These are phyloP conservation scores for Aspergillus bombycis DNA, from an alignment of 2,329 filamentous ascomycete species.

Conservation along the genomic window DNA sequence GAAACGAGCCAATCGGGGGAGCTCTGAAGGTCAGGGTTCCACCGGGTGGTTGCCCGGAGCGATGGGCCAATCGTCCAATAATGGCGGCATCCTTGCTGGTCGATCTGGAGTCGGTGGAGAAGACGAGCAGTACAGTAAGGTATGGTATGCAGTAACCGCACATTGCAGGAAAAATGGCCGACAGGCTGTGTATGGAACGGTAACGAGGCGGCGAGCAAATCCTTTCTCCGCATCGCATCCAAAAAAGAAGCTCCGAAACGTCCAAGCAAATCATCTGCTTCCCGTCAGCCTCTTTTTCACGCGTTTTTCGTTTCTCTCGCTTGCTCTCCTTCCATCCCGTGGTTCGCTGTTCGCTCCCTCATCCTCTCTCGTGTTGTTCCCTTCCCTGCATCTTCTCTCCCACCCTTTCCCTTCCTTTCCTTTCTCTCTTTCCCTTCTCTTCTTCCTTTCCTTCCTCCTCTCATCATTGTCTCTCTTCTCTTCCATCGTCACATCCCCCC, in stretches of 20 bases:
- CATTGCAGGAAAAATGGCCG: conserved; percentile 4
- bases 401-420: conserved; percentile 13
- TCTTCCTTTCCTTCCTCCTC: conserved; percentile 17
- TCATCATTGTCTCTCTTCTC: conserved; percentile 18
- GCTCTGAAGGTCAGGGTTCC: background rate
- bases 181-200: conserved; percentile 13
- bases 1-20: conserved; percentile 14
- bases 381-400: conserved; percentile 18
- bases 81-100: conserved; percentile 23
- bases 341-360: conserved; percentile 9
- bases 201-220: conserved; percentile 21
- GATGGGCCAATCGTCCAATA: conserved; percentile 22
- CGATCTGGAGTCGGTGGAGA: conserved; percentile 22
- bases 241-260: conserved; percentile 20
- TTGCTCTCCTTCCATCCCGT: conserved; percentile 9
- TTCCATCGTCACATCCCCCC: conserved; percentile 19
- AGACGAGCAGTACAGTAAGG: conserved; percentile 13
- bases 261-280: conserved; percentile 16
- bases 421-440: conserved; percentile 13
- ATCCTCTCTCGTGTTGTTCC: conserved; percentile 22
- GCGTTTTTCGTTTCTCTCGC: conserved; percentile 10
- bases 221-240: conserved; percentile 23
- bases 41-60: conserved; percentile 13
- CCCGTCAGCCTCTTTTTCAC: conserved; percentile 22
- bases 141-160: conserved; percentile 16